Evolutionary conservation across 176 grass and related monocot species (phyloP).

Genomic region (Hordeum marinum): DNA sequence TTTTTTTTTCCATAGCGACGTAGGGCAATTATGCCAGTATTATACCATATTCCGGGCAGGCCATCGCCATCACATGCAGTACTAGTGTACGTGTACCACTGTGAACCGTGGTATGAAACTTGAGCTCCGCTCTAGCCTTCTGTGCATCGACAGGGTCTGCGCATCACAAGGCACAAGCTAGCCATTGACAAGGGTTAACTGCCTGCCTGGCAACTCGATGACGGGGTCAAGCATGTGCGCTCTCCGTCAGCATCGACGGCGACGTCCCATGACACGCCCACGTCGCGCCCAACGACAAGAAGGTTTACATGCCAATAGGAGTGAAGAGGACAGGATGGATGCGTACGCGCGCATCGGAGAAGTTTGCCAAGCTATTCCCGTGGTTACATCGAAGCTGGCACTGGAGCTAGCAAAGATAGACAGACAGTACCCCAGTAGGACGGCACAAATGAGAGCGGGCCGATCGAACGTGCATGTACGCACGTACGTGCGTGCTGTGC

Average conservation of each 20-base stretch:
- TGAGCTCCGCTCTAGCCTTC: neutral
- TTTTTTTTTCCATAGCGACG: too few species aligned
- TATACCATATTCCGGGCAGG: neutral
- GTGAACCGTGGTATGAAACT: neutral
- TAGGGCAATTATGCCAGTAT: too few species aligned
- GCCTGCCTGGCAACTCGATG: neutral
- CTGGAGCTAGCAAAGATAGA: neutral
- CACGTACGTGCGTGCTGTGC: neutral
- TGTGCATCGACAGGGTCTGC: neutral
- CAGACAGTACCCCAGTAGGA: neutral
- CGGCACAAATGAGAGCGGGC: neutral
- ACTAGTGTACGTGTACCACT: neutral
- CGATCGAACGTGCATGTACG: neutral
- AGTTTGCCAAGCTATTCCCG: constrained; percentile 4
- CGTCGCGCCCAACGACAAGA: neutral
- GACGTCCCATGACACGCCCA: constrained; percentile 8
- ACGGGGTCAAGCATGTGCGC: neutral
- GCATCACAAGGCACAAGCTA: too few species aligned
- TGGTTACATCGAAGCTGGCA: neutral
- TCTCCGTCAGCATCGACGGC: constrained; percentile 13
- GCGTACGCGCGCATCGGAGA: neutral
- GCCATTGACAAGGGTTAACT: neutral
- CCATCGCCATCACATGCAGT: neutral
- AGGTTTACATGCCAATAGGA: neutral
- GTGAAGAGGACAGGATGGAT: neutral